phyloP scores from a whole-genome alignment of 176 grass and related monocot species.

The Typha latifolia region DNA sequence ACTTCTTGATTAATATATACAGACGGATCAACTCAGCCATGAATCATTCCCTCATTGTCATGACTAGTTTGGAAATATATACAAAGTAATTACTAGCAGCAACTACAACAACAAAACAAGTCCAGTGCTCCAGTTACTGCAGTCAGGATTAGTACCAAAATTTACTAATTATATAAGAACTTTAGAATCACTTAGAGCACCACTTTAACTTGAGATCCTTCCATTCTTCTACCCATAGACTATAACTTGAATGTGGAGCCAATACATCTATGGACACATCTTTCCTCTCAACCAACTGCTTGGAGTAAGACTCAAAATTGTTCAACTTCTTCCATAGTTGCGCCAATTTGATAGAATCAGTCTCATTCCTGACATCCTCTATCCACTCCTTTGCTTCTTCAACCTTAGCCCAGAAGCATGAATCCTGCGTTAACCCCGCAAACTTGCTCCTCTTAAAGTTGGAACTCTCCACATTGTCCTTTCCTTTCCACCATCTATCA shows the following conservation, averaged over 20 bases:
- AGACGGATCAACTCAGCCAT: too few species aligned
- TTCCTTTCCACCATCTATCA: slow-evolving; percentile 78
- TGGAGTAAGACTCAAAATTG: slow-evolving; percentile 57
- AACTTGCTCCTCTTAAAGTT: slow-evolving; percentile 55
- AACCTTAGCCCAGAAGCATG: slow-evolving; percentile 90
- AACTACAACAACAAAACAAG: too few species aligned
- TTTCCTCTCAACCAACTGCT: slow-evolving; percentile 50
- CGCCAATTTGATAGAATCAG: slow-evolving; percentile 10
- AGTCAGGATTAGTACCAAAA: too few species aligned
- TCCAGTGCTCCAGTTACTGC: too few species aligned
- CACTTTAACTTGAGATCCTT: slow-evolving; percentile 41
- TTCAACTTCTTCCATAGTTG: slow-evolving; percentile 28
- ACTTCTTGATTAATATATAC: too few species aligned
- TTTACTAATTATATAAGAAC: too few species aligned
- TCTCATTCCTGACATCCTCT: slow-evolving; percentile 26
- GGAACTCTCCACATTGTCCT: background rate
- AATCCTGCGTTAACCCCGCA: slow-evolving; percentile 88
- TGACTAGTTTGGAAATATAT: too few species aligned
- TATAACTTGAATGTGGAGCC: slow-evolving; percentile 81
- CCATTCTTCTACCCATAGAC: slow-evolving; percentile 62
- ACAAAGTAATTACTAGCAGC: too few species aligned
- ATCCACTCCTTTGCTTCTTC: slow-evolving; percentile 57
- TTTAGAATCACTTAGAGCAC: too few species aligned
- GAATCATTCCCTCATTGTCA: too few species aligned
- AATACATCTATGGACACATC: slow-evolving; percentile 81